Conservation (phyloP, 768 basidiomycete species). For the Fomitopsis serialis region DNA sequence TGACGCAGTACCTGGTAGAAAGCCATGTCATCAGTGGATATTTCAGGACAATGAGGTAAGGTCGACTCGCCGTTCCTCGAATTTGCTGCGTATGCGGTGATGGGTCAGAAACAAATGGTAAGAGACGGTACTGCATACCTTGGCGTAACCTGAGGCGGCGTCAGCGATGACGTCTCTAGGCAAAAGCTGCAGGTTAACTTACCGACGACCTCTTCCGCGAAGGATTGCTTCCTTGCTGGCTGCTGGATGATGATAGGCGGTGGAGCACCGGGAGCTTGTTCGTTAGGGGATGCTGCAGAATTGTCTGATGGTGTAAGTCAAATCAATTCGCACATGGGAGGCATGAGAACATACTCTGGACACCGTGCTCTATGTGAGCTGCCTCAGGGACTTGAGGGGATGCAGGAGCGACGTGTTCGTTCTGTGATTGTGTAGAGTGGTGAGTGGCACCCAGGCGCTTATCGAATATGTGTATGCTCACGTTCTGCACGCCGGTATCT, state of each 20-base stretch:
- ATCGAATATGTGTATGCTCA: not conserved
- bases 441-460: not conserved
- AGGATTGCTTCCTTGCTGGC: not conserved
- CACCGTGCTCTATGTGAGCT: not conserved
- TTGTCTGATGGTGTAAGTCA: too few relatives aligned
- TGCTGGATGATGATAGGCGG: not conserved
- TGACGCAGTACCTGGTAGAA: slow-evolving; percentile 1
- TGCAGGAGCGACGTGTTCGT: not conserved
- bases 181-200: not conserved
- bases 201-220: slow-evolving; percentile 8
- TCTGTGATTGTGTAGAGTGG: not conserved
- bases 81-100: not conserved
- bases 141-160: not conserved
- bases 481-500: not conserved
- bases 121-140: not conserved
- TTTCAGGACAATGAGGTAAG: not conserved
- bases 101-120: not conserved
- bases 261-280: not conserved
- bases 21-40: not conserved
- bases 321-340: too few relatives aligned
- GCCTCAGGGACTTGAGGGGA: not conserved
- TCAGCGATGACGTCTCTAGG: not conserved
- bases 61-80: slow-evolving; percentile 2
- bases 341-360: not conserved
- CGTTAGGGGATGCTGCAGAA: too few relatives aligned